Conservation (phyloP, 371 early-diverging fungal genomes). For the Mortierella polycephala region DNA sequence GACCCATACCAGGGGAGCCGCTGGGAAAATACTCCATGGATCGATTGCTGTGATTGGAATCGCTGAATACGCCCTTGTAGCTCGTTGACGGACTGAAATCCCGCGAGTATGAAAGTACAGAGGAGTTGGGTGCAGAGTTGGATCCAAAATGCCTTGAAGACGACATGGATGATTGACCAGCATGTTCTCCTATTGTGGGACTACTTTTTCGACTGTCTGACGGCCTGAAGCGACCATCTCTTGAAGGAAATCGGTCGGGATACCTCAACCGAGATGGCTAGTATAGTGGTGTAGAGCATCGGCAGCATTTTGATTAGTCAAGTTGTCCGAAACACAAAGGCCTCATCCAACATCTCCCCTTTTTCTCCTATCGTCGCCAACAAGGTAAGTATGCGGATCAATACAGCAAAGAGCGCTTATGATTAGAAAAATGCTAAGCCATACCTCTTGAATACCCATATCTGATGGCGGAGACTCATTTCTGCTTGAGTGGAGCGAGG, state of each 20-base stretch:
- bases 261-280: conserved; percentile 40
- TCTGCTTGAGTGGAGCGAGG: conserved; percentile 9
- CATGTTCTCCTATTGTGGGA: conserved; percentile 21
- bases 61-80: conserved; percentile 21
- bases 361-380: background rate
- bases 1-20: conserved; percentile 17
- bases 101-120: conserved; percentile 28
- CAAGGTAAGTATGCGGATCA: background rate
- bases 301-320: background rate
- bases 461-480: conserved; percentile 38
- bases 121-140: conserved; percentile 23
- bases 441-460: conserved; percentile 50
- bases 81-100: conserved; percentile 36
- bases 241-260: conserved; percentile 32
- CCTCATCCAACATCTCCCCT: background rate
- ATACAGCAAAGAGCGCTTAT: background rate
- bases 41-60: conserved; percentile 18
- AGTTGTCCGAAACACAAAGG: background rate
- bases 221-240: conserved; percentile 38
- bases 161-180: conserved; percentile 25
- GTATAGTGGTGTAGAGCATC: background rate
- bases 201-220: conserved; percentile 33
- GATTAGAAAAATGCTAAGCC: background rate
- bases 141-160: conserved; percentile 30
- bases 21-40: conserved; percentile 35